Evolutionary conservation across 768 basidiomycete genomes (phyloP).

Genomic region (Chalciporus piperatus): DNA sequence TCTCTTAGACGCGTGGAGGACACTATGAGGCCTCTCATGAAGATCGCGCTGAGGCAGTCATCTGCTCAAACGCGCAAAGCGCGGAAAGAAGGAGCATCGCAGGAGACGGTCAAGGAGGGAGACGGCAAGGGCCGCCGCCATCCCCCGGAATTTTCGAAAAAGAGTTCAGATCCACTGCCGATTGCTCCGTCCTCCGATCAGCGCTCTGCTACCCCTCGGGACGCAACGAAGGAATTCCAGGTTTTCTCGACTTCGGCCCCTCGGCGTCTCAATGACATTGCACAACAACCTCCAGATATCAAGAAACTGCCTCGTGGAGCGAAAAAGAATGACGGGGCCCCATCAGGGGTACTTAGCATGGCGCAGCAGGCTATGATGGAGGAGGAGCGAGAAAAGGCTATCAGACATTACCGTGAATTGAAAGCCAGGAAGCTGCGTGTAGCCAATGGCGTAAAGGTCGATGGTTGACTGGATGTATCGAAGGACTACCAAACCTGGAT

Average conservation of each 20-base stretch:
- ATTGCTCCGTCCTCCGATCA: constrained; percentile 12
- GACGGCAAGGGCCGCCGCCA: constrained; percentile 4
- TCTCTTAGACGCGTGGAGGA: constrained; percentile 65
- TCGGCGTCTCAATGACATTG: constrained; percentile 68
- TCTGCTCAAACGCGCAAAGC: constrained; percentile 47
- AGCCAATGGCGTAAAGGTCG: constrained; percentile 10
- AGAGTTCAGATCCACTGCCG: constrained; percentile 12
- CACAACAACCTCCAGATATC: constrained; percentile 62
- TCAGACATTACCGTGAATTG: constrained; percentile 65
- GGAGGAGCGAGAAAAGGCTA: constrained; percentile 66
- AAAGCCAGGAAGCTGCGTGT: constrained; percentile 46
- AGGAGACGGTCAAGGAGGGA: constrained; percentile 13
- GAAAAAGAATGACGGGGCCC: constrained; percentile 26
- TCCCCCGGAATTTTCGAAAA: constrained; percentile 12
- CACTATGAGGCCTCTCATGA: constrained; percentile 63
- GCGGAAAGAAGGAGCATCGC: constrained; percentile 31
- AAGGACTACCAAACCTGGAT: constrained; percentile 10
- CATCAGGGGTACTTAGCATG: constrained; percentile 57
- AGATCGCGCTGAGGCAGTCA: constrained; percentile 57
- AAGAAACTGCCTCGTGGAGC: constrained; percentile 53
- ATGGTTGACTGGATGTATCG: constrained; percentile 6
- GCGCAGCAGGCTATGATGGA: constrained; percentile 78
- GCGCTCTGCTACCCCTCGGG: constrained; percentile 16
- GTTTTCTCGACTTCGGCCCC: constrained; percentile 52
- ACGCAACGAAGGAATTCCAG: constrained; percentile 46